Evolutionary conservation across 2,329 filamentous ascomycete species (phyloP), one percentile per base, ranked within the genome.

Genomic region (Trichoderma brevicompactum): DNA sequence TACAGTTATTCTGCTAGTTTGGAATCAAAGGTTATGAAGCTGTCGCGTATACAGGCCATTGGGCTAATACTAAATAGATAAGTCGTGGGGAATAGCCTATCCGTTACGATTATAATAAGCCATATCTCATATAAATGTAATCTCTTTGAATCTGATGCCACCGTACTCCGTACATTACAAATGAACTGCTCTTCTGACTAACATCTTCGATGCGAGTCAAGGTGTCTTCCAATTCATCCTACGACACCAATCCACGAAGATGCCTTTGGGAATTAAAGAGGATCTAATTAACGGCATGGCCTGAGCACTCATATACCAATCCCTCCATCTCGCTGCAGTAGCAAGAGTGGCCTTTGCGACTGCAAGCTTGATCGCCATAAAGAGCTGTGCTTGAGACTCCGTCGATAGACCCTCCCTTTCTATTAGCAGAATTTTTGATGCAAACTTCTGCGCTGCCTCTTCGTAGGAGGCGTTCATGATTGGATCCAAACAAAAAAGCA

Each of bases 21-120:
- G 46, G 28, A 60, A 48, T 40, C 34, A n/a, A 40, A 28, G 23
- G 23, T 28, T 28, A n/a, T 4, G 8, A 6, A 38, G 17, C 17
- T 13, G 5, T 49, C n/a, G 15, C 13, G 17, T 10, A 23, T 38
- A 48, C 23, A n/a, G n/a, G 10, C 17, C 9, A 6, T 19, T 43
- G n/a, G 15, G 9, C 40, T 56, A 48, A 40, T 49, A 49, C 19
- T 2, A 15, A 40, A 49, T 8, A 38, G 56, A 19, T 28, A 40
- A 60, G 56, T 40, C 56, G 19, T 28, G 56, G 34, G 58, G 58
- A 56, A 53, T 44, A 62, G 59, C 59, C 59, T 62, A 62, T 62
- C 28, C n/a, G 48, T 36, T 19, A 13, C 48, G 23, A 23, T 53
- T 61, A 60, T 19, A 15, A 53, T n/a, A 13, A 43, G n/a, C 13